Percentiles rank a stretch among this genome's conserved stretches.
phyloP scores from a whole-genome alignment of 768 basidiomycete genomes.

The Dioszegia aurantiaca region DNA sequence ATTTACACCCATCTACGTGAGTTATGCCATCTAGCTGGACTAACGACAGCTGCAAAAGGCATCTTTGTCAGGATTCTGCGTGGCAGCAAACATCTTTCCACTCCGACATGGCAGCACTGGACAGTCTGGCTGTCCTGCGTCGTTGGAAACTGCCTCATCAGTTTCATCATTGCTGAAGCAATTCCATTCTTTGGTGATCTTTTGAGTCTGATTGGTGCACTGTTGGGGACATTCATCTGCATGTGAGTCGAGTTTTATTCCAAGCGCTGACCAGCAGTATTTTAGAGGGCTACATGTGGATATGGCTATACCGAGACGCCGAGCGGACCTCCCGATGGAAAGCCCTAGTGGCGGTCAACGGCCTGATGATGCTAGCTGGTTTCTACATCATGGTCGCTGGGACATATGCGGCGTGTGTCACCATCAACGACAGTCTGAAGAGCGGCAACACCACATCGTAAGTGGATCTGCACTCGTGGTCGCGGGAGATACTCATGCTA shows the following conservation, averaged over 20 bases:
- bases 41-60: conserved; percentile 11
- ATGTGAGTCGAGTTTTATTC: conserved; percentile 19
- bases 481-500: conserved; percentile 2
- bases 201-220: conserved; percentile 37
- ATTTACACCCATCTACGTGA: conserved; percentile 33
- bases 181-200: conserved; percentile 46
- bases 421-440: conserved; percentile 17
- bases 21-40: not conserved
- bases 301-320: conserved; percentile 32
- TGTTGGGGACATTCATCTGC: conserved; percentile 41
- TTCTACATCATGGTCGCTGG: conserved; percentile 32
- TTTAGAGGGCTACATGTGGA: conserved; percentile 44
- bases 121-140: conserved; percentile 37
- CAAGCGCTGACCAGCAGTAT: conserved; percentile 10
- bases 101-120: conserved; percentile 33
- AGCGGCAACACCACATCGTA: conserved; percentile 20
- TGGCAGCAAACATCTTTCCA: conserved; percentile 29
- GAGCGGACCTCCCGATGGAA: conserved; percentile 18
- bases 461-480: too few species aligned
- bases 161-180: conserved; percentile 42
- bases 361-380: conserved; percentile 20
- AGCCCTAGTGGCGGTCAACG: conserved; percentile 15
- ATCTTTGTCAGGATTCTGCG: conserved; percentile 43
- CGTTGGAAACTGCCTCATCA: conserved; percentile 30
- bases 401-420: conserved; percentile 23